These are phyloP conservation scores for Stipa capillata DNA, from an alignment of 176 grass and related monocot species.

Conservation along the genomic window DNA sequence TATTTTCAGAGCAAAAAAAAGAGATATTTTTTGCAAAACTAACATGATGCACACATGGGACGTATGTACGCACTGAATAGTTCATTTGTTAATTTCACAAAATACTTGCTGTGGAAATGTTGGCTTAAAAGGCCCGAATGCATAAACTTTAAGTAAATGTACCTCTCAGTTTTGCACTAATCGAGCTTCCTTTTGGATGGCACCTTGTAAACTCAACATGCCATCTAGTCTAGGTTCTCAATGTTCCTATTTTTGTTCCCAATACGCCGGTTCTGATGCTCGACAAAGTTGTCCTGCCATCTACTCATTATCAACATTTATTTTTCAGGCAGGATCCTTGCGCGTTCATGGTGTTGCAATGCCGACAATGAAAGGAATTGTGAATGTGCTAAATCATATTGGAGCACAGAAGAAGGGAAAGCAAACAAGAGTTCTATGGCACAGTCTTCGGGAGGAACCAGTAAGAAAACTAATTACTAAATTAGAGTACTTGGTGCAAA, in stretches of 20 bases:
- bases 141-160: neutral
- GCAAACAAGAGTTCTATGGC: slow-evolving; percentile 73
- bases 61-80: neutral
- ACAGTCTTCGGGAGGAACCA: slow-evolving; percentile 95
- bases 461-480: slow-evolving; percentile 33
- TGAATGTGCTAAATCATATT: slow-evolving; percentile 91
- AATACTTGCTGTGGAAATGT: neutral
- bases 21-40: neutral
- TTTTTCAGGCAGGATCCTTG: slow-evolving; percentile 72
- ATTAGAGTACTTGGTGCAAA: neutral
- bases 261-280: neutral
- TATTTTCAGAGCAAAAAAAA: neutral
- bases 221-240: neutral
- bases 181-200: slow-evolving; percentile 4
- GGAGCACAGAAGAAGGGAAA: slow-evolving; percentile 76
- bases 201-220: neutral
- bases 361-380: slow-evolving; percentile 87
- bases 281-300: neutral
- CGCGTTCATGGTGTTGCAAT: slow-evolving; percentile 98
- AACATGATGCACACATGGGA: neutral
- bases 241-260: neutral
- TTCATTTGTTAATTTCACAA: neutral
- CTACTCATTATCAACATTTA: neutral
- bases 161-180: neutral
- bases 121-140: neutral